Evolutionary conservation across 495 filamentous ascomycete species (phyloP), one percentile per base, ranked within the genome.

Genomic region (Diplogelasinospora grovesii): DNA sequence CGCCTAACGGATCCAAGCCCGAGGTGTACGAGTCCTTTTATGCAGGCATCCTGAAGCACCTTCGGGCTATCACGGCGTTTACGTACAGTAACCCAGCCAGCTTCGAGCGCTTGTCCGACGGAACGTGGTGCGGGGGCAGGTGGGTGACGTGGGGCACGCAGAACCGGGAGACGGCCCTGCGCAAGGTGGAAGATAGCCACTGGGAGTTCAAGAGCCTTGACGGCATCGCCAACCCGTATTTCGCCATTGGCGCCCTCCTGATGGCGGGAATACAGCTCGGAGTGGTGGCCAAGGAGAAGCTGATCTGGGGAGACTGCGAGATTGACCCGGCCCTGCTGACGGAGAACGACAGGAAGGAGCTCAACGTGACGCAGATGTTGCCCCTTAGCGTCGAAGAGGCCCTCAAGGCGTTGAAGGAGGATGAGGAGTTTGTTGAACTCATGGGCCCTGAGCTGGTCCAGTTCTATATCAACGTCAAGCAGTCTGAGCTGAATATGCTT

Each of bases 91-190:
- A 76, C 40, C 56, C 68, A 3, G 61, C 66, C 0, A 77, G 70
- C 43, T 90, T 87, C 58, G 70, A 70, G 22, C 67, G 85, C 6
- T 63, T 82, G n/a, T 51, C 51, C 3, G 81, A 85, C 46, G 71
- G 81, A 9, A 64, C 70, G 23, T 94, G 88, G 88, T 75, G 81
- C 0, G 84, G 83, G 2, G 84, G 84, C 0, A 71, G 77, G 4
- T 89, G 80, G 75, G 70, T 86, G 0, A 60, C 75, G 0, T 89
- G 85, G 83, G 85, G 85, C 9, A 82, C 78, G 30, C 73, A 89
- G 55, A 88, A 89, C 52, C 74, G 81, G 14, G 85, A 89, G 60
- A 66, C 74, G 5, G 70, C 85, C 4, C 61, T 90, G 19, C 65
- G 85, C 14, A 75, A 75, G 41, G 70, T 85, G 33, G 68, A 65